These are phyloP conservation scores for Pycnococcus provasolii DNA, from an alignment of 139 green algal genomes.

Conservation along the genomic window DNA sequence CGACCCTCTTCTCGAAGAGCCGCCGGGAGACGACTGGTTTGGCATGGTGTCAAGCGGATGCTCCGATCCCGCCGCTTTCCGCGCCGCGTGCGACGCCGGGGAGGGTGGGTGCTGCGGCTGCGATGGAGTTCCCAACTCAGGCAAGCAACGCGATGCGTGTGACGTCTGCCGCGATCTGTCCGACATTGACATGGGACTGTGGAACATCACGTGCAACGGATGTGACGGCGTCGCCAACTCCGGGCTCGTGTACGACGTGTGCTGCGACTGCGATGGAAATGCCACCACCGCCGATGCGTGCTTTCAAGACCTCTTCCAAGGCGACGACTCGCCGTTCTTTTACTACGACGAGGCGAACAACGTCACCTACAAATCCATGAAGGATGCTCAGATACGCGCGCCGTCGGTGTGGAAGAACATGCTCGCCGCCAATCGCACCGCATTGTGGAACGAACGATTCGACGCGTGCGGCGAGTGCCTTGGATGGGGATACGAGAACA, in stretches of 20 bases:
- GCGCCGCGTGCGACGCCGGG: conserved; percentile 1
- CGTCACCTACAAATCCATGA: neutral
- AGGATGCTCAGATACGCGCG: neutral
- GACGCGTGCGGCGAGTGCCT: conserved; percentile 4
- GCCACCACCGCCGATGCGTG: neutral
- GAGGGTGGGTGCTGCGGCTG: conserved; percentile 11
- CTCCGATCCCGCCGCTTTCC: neutral
- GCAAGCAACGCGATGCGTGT: conserved; percentile 2
- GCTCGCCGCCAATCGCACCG: too few species aligned
- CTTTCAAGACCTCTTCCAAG: neutral
- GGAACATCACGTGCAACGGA: neutral
- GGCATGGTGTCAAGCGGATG: conserved; percentile 4
- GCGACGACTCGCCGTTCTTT: neutral
- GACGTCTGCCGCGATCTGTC: neutral
- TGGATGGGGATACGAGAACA: neutral
- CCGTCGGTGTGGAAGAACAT: neutral
- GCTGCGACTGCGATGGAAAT: neutral
- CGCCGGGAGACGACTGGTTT: neutral
- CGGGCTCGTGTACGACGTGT: neutral
- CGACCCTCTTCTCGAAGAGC: neutral
- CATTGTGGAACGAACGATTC: neutral
- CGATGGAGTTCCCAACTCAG: conserved; percentile 19
- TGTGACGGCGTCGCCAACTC: conserved; percentile 1
- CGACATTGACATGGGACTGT: neutral
- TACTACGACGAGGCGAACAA: neutral